Conservation (phyloP, 495 filamentous ascomycete genomes). For the Cryomyces antarcticus region DNA sequence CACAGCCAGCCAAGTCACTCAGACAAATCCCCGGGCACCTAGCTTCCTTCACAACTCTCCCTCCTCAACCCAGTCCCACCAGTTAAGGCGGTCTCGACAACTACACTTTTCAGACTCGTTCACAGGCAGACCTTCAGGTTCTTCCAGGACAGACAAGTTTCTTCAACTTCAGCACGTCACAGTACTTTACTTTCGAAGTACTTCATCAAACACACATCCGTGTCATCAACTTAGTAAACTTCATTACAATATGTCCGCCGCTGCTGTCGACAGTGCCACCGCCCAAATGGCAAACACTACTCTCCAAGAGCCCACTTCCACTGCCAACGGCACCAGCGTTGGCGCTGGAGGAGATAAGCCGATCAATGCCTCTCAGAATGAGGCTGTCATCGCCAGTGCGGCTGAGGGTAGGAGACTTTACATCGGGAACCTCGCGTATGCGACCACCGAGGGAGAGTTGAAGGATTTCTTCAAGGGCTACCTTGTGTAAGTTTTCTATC, state of each 20-base stretch:
- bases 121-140: constrained; percentile 14
- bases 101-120: constrained; percentile 6
- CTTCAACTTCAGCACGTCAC: constrained; percentile 15
- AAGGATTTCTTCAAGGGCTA: constrained; percentile 97
- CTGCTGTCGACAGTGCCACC: constrained; percentile 56
- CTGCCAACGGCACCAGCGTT: constrained; percentile 14
- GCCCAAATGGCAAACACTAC: constrained; percentile 62
- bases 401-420: constrained; percentile 97
- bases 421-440: constrained; percentile 98
- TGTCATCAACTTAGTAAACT: constrained; percentile 1
- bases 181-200: constrained; percentile 9
- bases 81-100: constrained; percentile 18
- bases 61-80: constrained; percentile 16
- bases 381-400: constrained; percentile 86
- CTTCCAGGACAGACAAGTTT: constrained; percentile 18
- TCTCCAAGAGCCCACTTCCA: constrained; percentile 28
- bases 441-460: constrained; percentile 98
- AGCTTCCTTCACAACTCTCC: constrained; percentile 25
- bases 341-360: constrained; percentile 20
- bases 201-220: neutral
- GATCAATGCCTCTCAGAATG: constrained; percentile 42
- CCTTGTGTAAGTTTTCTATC: constrained; percentile 61
- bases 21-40: constrained; percentile 17
- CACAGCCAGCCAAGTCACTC: constrained; percentile 7
- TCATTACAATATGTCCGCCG: constrained; percentile 12